Evolutionary conservation across 768 basidiomycete genomes (phyloP).

Genomic region (Mycena haematopus): DNA sequence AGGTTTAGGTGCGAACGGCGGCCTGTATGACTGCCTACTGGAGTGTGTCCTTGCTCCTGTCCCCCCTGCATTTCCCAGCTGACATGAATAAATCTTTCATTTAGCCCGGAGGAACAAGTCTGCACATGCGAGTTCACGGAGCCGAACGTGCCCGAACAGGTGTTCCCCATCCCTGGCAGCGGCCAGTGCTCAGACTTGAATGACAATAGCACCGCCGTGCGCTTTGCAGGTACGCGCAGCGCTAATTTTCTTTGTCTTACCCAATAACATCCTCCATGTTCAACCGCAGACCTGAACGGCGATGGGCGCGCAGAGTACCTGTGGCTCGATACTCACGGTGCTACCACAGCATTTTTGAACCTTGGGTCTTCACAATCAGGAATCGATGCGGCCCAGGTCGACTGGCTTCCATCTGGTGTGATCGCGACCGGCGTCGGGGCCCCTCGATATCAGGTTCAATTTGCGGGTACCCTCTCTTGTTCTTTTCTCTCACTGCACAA

Average conservation of each 20-base stretch:
- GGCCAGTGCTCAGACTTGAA: background rate
- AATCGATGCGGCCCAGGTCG: slow-evolving; percentile 1
- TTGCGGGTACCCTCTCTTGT: background rate
- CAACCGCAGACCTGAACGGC: slow-evolving; percentile 5
- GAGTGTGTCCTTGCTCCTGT: background rate
- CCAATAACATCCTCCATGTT: background rate
- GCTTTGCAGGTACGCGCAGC: slow-evolving; percentile 7
- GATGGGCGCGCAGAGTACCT: slow-evolving; percentile 13
- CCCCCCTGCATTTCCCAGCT: background rate
- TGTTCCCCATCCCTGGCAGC: background rate
- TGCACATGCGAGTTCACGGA: background rate
- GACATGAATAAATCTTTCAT: background rate
- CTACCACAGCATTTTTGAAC: slow-evolving; percentile 1
- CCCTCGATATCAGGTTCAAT: slow-evolving; percentile 2
- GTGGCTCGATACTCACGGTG: slow-evolving; percentile 5
- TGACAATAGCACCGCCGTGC: background rate
- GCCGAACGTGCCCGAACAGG: background rate
- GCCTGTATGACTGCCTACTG: background rate
- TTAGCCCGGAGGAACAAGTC: background rate
- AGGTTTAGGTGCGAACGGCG: background rate
- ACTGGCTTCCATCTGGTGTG: background rate
- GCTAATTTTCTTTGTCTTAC: background rate
- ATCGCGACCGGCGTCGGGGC: slow-evolving; percentile 8
- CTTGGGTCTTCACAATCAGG: background rate
- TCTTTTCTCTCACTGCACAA: too few species aligned